These are phyloP conservation scores for Tricholoma hemisulphureum DNA, from an alignment of 768 basidiomycete genomes.

Conservation along the genomic window DNA sequence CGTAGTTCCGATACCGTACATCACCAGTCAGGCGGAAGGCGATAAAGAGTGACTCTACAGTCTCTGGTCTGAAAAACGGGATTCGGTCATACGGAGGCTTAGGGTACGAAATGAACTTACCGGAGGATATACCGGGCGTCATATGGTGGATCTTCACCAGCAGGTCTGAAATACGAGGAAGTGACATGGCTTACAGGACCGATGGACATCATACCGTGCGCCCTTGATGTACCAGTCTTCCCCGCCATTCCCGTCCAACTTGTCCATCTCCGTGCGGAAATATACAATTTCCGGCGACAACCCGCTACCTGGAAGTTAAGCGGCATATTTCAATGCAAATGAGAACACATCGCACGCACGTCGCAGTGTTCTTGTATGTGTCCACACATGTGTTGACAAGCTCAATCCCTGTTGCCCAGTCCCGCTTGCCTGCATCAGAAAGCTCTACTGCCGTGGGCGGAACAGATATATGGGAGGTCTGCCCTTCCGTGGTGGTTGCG, in stretches of 20 bases:
- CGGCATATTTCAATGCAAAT: neutral
- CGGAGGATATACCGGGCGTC: conserved; percentile 94
- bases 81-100: conserved; percentile 11
- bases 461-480: conserved; percentile 50
- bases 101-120: conserved; percentile 28
- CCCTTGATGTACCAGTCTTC: conserved; percentile 92
- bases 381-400: conserved; percentile 86
- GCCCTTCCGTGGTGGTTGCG: conserved; percentile 62
- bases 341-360: conserved; percentile 47
- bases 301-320: conserved; percentile 47
- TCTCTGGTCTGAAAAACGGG: conserved; percentile 66
- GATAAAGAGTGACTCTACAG: conserved; percentile 89
- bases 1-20: conserved; percentile 72
- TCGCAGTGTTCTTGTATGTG: conserved; percentile 70
- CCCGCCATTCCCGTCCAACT: conserved; percentile 30
- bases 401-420: conserved; percentile 82
- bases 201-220: conserved; percentile 42
- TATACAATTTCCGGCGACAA: conserved; percentile 87
- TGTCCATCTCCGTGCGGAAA: conserved; percentile 63
- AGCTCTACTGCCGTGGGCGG: conserved; percentile 65
- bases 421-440: conserved; percentile 59
- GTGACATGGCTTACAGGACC: neutral
- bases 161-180: conserved; percentile 15
- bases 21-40: conserved; percentile 89
- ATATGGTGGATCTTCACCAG: conserved; percentile 46